These are phyloP conservation scores for Apiospora marii DNA, from an alignment of 2,329 filamentous ascomycete genomes.

Conservation along the genomic window DNA sequence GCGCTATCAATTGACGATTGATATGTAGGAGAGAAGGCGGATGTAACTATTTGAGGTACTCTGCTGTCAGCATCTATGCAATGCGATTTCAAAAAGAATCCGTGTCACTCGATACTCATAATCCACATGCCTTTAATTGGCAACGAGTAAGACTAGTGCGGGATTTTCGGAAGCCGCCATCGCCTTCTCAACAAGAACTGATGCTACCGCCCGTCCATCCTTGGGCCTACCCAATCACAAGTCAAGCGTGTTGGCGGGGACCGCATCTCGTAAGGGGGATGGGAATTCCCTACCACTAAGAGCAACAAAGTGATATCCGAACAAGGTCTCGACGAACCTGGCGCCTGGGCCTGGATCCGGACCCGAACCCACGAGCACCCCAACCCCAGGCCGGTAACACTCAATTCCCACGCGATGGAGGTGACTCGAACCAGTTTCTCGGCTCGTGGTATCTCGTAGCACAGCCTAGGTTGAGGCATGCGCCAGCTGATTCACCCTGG, in stretches of 20 bases:
- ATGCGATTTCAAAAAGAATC: background rate
- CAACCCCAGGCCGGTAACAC: background rate
- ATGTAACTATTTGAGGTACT: background rate
- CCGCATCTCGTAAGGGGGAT: background rate
- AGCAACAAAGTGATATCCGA: background rate
- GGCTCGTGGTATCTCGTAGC: background rate
- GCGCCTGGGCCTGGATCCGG: background rate
- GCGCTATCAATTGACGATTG: background rate
- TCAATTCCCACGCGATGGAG: conserved; percentile 8
- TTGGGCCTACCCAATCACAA: background rate
- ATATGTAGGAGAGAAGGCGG: background rate
- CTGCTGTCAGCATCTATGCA: background rate
- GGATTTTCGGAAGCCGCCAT: background rate
- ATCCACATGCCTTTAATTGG: background rate
- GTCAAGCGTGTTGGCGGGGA: background rate
- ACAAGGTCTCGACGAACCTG: background rate
- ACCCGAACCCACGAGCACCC: background rate
- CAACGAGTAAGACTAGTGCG: background rate
- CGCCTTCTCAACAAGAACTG: background rate
- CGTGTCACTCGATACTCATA: background rate
- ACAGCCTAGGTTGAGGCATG: background rate
- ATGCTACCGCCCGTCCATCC: background rate
- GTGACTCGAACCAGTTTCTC: conserved; percentile 6
- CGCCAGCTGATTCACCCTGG: background rate
- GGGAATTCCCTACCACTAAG: background rate